Evolutionary conservation across 2,329 filamentous ascomycete genomes (phyloP).

Genomic region (Clarireedia homoeocarpa): DNA sequence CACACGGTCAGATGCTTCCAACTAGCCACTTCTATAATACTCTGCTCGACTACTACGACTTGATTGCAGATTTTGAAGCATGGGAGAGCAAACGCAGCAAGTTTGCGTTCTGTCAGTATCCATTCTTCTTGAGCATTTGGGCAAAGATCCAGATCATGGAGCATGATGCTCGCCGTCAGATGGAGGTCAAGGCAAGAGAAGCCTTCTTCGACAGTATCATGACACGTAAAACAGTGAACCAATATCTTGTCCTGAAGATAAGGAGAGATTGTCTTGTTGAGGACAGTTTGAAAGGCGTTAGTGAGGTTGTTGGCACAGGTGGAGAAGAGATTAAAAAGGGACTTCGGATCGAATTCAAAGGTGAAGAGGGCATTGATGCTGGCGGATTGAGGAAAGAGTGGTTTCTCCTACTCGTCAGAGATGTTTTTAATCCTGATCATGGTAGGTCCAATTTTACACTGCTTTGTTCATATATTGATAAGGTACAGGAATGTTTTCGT

Average conservation of each 20-base stretch:
- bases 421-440: conserved; percentile 86
- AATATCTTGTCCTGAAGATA: conserved; percentile 70
- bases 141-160: conserved; percentile 88
- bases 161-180: conserved; percentile 79
- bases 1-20: conserved; percentile 61
- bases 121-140: conserved; percentile 85
- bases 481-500: conserved; percentile 71
- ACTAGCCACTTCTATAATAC: conserved; percentile 85
- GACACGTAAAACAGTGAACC: conserved; percentile 63
- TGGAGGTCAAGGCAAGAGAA: conserved; percentile 80
- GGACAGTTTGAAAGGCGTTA: conserved; percentile 77
- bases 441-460: conserved; percentile 44
- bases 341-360: conserved; percentile 73
- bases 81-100: conserved; percentile 71
- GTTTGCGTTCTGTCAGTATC: conserved; percentile 88
- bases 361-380: conserved; percentile 86
- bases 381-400: conserved; percentile 89
- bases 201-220: conserved; percentile 88
- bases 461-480: conserved; percentile 11
- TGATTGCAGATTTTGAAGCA: conserved; percentile 76
- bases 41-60: conserved; percentile 76
- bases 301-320: conserved; percentile 72
- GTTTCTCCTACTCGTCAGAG: conserved; percentile 81
- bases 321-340: conserved; percentile 87
- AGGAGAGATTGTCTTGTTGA: conserved; percentile 81